Evolutionary conservation across 495 filamentous ascomycete genomes (phyloP).

Genomic region (Aspergillus bridgeri): DNA sequence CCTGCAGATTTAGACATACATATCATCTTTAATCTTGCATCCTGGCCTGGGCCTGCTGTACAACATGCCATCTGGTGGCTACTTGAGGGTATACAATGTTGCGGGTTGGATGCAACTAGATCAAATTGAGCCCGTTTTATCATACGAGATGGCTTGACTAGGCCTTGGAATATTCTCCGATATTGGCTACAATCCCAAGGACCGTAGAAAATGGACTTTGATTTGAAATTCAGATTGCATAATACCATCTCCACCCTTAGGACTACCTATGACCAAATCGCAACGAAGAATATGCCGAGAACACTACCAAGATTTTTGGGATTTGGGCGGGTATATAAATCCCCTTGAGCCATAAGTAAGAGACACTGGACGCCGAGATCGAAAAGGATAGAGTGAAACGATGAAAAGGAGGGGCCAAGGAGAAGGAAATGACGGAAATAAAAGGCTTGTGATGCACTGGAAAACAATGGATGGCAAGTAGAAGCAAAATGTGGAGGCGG

Average conservation of each 20-base stretch:
- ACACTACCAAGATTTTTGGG: conserved; percentile 13
- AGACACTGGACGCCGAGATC: conserved; percentile 5
- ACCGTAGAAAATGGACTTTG: background rate
- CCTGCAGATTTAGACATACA: too few species aligned
- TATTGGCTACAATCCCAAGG: too few species aligned
- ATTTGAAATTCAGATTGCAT: background rate
- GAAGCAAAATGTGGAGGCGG: background rate
- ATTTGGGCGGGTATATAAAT: conserved; percentile 19
- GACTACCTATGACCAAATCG: background rate
- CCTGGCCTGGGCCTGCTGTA: too few species aligned
- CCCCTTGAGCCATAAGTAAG: conserved; percentile 4
- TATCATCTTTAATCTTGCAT: too few species aligned
- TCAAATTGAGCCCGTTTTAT: too few species aligned
- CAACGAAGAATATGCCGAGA: background rate
- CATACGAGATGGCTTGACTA: too few species aligned
- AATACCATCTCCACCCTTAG: background rate
- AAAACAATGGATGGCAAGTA: background rate
- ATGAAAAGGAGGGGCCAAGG: conserved; percentile 9
- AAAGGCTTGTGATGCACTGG: conserved; percentile 5
- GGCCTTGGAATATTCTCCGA: too few species aligned
- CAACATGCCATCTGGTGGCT: too few species aligned
- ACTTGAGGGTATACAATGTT: too few species aligned
- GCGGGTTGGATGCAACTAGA: too few species aligned
- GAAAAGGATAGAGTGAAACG: conserved; percentile 7
- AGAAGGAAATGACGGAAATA: conserved; percentile 5